phyloP scores from a whole-genome alignment of 371 early-diverging fungal species.

The Apophysomyces elegans region DNA sequence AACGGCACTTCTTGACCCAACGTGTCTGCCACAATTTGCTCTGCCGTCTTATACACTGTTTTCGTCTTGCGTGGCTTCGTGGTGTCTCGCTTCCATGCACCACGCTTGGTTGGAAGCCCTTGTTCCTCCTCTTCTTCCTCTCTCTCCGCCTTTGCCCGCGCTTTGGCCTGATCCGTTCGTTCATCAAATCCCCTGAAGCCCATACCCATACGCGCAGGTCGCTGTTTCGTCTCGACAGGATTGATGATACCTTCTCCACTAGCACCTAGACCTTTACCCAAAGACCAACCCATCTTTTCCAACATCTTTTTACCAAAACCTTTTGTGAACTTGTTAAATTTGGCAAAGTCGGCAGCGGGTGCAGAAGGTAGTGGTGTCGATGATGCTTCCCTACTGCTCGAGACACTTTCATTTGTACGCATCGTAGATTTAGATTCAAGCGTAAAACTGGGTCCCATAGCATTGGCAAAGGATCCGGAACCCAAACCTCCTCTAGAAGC shows the following conservation, averaged over 20 bases:
- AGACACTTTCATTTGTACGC: neutral
- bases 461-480: constrained; percentile 10
- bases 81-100: constrained; percentile 55
- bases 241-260: constrained; percentile 85
- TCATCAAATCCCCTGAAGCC: constrained; percentile 79
- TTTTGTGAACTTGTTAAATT: constrained; percentile 73
- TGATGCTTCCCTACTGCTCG: constrained; percentile 14
- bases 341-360: constrained; percentile 75
- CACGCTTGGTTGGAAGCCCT: constrained; percentile 25
- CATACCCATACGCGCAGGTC: constrained; percentile 84
- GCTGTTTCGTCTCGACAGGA: constrained; percentile 85
- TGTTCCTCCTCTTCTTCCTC: constrained; percentile 35
- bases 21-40: constrained; percentile 57
- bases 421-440: constrained; percentile 11
- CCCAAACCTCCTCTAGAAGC: constrained; percentile 26
- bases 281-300: constrained; percentile 83
- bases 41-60: constrained; percentile 74
- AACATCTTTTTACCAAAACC: constrained; percentile 83
- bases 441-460: constrained; percentile 1
- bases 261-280: constrained; percentile 77
- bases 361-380: constrained; percentile 25
- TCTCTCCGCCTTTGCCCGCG: constrained; percentile 42
- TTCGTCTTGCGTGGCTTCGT: constrained; percentile 47
- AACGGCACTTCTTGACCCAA: constrained; percentile 27
- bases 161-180: constrained; percentile 57